Evolutionary conservation across 2,329 filamentous ascomycete genomes (phyloP), one percentile per base, ranked within the genome.

Genomic region (Teratosphaeria pseudoeucalypti): DNA sequence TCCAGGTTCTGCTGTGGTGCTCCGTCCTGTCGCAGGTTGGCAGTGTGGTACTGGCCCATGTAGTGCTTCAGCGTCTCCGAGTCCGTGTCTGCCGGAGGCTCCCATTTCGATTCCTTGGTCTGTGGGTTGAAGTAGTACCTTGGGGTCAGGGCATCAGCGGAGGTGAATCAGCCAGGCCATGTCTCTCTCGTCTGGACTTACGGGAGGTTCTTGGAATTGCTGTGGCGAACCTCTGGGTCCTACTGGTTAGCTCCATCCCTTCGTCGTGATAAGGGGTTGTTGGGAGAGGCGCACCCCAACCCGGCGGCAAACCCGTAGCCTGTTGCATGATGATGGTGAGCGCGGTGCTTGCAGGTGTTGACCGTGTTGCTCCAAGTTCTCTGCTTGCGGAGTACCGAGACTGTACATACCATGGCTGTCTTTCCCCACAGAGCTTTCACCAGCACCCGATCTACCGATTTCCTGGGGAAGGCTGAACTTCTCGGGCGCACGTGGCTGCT

Each of bases 101-200:
- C 94, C 94, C 94, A 99, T 77, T 90, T 85, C 64, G 94, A 97
- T 73, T 90, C 85, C 74, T 92, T 92, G 64, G 90, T 89, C 67
- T 77, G 78, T 54, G 87, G 80, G 77, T 96, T 95, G 87, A 96
- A 97, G 81, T 97, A 99, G 81, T 99, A 99, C 43, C 43, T 49
- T 16, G 23, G 43, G 16, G 23, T 2, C 19, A 23, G 10, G 16
- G n/a, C 16, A 23, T 49, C 43, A 49, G 43, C 43, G 23, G 43
- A n/a, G 3, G 43, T 16, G n/a, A 6, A 49, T 49, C 9, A 19
- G 43, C 43, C 5, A 49, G 43, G 43, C 43, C 19, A 7, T 1
- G 16, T 16, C 29, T 54, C 6, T 23, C 29, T 54, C 6, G 52
- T 54, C 52, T 34, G 14, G 26, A 32, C 32, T 34, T 6, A 23